Conservation (phyloP, 495 filamentous ascomycete genomes). For the Patellaria atrata region DNA sequence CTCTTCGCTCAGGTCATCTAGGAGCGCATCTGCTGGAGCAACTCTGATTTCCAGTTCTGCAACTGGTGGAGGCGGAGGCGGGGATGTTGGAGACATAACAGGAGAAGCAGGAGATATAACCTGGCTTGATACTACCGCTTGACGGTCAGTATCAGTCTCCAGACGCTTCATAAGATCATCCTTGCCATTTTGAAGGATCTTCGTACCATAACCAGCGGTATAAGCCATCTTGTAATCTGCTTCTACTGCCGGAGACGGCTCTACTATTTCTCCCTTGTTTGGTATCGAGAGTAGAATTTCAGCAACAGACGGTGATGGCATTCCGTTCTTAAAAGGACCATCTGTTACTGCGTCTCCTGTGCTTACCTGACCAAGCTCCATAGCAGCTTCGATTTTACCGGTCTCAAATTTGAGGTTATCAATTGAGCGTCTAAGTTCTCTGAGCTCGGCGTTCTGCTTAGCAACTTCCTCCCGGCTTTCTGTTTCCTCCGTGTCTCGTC, state of each 20-base stretch:
- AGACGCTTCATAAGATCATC: constrained; percentile 28
- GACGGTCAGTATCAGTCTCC: constrained; percentile 19
- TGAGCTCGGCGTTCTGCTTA: too few species aligned
- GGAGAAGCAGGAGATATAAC: constrained; percentile 4
- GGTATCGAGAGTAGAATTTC: constrained; percentile 3
- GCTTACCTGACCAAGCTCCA: too few species aligned
- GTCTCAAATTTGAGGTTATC: too few species aligned
- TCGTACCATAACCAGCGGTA: constrained; percentile 21
- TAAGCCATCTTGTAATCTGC: constrained; percentile 25
- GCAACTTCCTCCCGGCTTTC: too few species aligned
- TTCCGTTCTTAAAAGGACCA: too few species aligned
- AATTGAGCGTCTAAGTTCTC: too few species aligned
- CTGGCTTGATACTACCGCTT: constrained; percentile 9
- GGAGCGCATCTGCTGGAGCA: constrained; percentile 7
- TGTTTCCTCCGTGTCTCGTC: too few species aligned
- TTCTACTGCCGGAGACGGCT: constrained; percentile 17
- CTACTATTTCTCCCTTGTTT: not conserved
- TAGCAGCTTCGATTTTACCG: too few species aligned
- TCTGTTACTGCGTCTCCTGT: too few species aligned
- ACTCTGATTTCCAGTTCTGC: not conserved
- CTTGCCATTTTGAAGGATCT: constrained; percentile 27
- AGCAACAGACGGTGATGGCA: not conserved
- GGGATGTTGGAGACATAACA: constrained; percentile 2
- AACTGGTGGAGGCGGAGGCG: constrained; percentile 14
- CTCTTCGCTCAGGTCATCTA: constrained; percentile 41